A percentile compares a stretch with the other conserved stretches of the same genome.
Conservation (phyloP, 768 basidiomycete genomes). For the Rhizopogon roseolus region DNA sequence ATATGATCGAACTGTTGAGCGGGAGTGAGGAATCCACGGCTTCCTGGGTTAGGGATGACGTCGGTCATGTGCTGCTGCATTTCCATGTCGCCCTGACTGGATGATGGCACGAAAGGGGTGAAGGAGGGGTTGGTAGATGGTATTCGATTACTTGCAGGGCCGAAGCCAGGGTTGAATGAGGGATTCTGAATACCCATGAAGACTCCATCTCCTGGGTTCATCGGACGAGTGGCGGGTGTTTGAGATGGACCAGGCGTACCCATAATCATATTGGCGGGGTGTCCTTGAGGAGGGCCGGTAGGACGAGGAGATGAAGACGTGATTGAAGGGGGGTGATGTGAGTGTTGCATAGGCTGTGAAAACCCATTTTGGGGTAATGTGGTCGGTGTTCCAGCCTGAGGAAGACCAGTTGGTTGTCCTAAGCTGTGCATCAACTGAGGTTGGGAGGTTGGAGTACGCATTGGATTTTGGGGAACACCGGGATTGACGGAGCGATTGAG, state of each 20-base stretch:
- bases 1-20: slow-evolving; percentile 62
- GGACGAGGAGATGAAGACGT: slow-evolving; percentile 26
- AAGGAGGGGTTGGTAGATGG: slow-evolving; percentile 29
- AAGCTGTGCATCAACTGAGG: slow-evolving; percentile 46
- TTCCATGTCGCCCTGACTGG: slow-evolving; percentile 45
- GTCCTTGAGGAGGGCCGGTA: slow-evolving; percentile 22
- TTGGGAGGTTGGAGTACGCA: slow-evolving; percentile 39
- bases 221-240: slow-evolving; percentile 27
- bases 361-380: slow-evolving; percentile 27
- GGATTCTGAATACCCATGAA: slow-evolving; percentile 38
- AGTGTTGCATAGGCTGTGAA: slow-evolving; percentile 18
- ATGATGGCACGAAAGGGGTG: slow-evolving; percentile 42
- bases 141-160: slow-evolving; percentile 31
- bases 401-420: slow-evolving; percentile 28
- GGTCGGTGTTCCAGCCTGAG: slow-evolving; percentile 24
- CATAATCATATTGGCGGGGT: slow-evolving; percentile 26
- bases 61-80: slow-evolving; percentile 38
- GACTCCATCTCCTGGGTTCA: slow-evolving; percentile 43
- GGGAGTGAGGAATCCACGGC: slow-evolving; percentile 43
- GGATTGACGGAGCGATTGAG: slow-evolving; percentile 33
- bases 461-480: slow-evolving; percentile 37
- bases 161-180: slow-evolving; percentile 27
- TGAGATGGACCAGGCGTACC: slow-evolving; percentile 26
- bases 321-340: slow-evolving; percentile 25
- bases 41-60: slow-evolving; percentile 34